Conservation (phyloP, 2,329 filamentous ascomycete genomes). For the Plectosphaerella sp. region DNA sequence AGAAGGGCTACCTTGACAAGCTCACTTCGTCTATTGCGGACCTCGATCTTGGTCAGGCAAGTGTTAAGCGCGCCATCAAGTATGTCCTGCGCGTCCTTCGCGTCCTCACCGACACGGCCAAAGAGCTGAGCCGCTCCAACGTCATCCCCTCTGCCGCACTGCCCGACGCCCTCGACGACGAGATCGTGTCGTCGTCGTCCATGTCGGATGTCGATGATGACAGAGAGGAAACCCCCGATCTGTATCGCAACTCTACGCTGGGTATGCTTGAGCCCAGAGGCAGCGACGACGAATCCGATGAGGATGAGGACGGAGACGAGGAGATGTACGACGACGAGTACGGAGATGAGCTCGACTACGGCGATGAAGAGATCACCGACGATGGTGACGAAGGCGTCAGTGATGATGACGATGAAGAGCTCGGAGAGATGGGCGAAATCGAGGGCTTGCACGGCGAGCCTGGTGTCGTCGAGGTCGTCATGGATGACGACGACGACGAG, state of each 20-base stretch:
- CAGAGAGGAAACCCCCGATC: constrained; percentile 90
- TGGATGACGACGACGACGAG: constrained; percentile 65
- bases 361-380: constrained; percentile 71
- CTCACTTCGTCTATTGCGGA: constrained; percentile 91
- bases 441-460: constrained; percentile 66
- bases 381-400: constrained; percentile 86
- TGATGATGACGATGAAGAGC: constrained; percentile 74
- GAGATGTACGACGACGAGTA: constrained; percentile 93
- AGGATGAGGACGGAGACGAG: constrained; percentile 67
- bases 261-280: constrained; percentile 87
- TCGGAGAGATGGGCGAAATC: constrained; percentile 79
- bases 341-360: constrained; percentile 90
- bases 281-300: constrained; percentile 77
- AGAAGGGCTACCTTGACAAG: constrained; percentile 90
- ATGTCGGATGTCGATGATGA: constrained; percentile 83
- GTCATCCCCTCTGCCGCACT: constrained; percentile 64
- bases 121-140: constrained; percentile 76
- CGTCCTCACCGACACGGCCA: constrained; percentile 80
- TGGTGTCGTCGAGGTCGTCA: constrained; percentile 69
- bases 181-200: constrained; percentile 82
- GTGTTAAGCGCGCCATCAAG: constrained; percentile 90
- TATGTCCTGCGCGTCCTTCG: constrained; percentile 90
- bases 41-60: constrained; percentile 90
- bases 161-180: constrained; percentile 72
- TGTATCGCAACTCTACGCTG: constrained; percentile 93